Evolutionary conservation across 2,329 filamentous ascomycete species (phyloP).

Genomic region (Diaporthe sp.): DNA sequence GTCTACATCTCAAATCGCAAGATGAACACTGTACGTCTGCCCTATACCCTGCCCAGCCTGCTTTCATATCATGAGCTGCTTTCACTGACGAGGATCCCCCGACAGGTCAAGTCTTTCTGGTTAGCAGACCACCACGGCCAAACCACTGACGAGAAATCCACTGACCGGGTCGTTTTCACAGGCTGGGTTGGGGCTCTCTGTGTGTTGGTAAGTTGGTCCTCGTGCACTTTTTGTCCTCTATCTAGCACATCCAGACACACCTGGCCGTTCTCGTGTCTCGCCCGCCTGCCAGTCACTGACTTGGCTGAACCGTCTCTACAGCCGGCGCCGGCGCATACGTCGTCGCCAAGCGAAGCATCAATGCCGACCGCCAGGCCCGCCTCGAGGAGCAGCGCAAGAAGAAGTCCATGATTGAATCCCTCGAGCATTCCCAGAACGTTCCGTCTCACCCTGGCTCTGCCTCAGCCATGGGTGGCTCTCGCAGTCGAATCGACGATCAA

Average conservation of each 20-base stretch:
- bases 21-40: conserved; percentile 69
- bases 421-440: conserved; percentile 63
- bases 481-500: conserved; percentile 49
- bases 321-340: conserved; percentile 94
- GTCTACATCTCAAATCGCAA: conserved; percentile 42
- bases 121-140: conserved; percentile 47
- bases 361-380: conserved; percentile 84
- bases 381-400: conserved; percentile 76
- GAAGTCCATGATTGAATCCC: conserved; percentile 69
- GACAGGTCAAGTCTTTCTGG: conserved; percentile 76
- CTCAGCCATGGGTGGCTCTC: conserved; percentile 51
- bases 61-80: not conserved
- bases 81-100: conserved; percentile 31
- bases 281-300: conserved; percentile 38
- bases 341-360: conserved; percentile 95
- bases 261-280: not conserved
- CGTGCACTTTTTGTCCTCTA: not conserved
- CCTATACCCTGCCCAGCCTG: not conserved
- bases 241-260: not conserved
- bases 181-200: conserved; percentile 92
- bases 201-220: conserved; percentile 76
- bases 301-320: conserved; percentile 50
- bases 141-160: not conserved
- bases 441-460: conserved; percentile 52
- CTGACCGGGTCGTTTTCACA: conserved; percentile 53